Evolutionary conservation across 2,329 filamentous ascomycete species (phyloP).

Genomic region (Xylariales sp.): DNA sequence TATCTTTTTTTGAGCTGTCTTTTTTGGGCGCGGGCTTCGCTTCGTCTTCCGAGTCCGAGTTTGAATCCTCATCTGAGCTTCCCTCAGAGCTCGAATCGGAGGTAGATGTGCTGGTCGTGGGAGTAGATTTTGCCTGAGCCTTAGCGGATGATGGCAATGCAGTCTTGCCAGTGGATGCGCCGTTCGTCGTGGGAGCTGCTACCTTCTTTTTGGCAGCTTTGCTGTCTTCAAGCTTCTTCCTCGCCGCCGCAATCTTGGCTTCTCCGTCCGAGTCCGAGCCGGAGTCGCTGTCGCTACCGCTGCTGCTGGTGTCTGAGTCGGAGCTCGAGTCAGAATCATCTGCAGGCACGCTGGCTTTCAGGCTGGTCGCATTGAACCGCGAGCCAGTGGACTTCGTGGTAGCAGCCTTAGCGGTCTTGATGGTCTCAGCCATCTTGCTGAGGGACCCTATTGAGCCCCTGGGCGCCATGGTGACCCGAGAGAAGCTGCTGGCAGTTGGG

Average conservation of each 20-base stretch:
- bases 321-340: slow-evolving; percentile 13
- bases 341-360: slow-evolving; percentile 13
- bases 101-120: slow-evolving; percentile 19
- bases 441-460: slow-evolving; percentile 11
- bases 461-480: slow-evolving; percentile 5
- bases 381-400: slow-evolving; percentile 11
- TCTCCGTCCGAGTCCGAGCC: slow-evolving; percentile 27
- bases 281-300: slow-evolving; percentile 23
- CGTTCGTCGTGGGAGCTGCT: slow-evolving; percentile 12
- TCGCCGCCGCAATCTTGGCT: slow-evolving; percentile 22
- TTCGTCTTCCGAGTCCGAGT: slow-evolving; percentile 8
- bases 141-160: no score
- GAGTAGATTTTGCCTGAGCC: no score
- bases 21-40: background rate
- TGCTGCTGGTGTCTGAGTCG: no score
- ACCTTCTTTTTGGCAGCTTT: slow-evolving; percentile 25
- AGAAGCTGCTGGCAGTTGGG: background rate
- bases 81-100: slow-evolving; percentile 4
- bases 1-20: background rate
- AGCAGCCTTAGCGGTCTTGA: slow-evolving; percentile 19
- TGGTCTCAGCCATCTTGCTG: slow-evolving; percentile 15
- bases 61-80: slow-evolving; percentile 5
- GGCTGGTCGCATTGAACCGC: slow-evolving; percentile 10
- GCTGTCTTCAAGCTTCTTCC: slow-evolving; percentile 28
- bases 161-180: slow-evolving; percentile 14